Evolutionary conservation across 225 moss, liverwort and hornwort species (phyloP).

Genomic region (Climacium dendroides): DNA sequence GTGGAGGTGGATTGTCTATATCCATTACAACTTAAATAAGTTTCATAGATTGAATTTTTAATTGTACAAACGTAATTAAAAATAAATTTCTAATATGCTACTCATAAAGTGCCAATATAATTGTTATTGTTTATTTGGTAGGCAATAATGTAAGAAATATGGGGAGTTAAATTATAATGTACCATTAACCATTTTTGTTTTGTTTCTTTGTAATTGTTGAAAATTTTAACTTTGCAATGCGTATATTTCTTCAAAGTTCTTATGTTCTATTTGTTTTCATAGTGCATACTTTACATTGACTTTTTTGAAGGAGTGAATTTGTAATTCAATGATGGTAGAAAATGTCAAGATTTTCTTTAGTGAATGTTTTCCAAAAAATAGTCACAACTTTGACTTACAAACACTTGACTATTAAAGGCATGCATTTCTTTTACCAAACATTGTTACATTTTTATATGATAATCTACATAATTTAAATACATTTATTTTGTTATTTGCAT

Average conservation of each 20-base stretch:
- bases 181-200: neutral
- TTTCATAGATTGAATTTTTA: no score
- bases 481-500: neutral
- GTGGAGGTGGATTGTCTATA: conserved; percentile 45
- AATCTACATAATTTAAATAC: neutral
- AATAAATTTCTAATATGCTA: neutral
- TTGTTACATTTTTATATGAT: neutral
- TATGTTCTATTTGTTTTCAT: neutral
- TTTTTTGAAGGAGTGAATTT: no score
- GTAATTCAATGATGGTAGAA: neutral
- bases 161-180: neutral
- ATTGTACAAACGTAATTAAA: neutral
- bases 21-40: neutral
- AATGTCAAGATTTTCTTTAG: neutral
- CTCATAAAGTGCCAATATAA: fast-evolving
- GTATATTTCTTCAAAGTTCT: neutral
- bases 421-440: neutral
- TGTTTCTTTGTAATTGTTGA: neutral
- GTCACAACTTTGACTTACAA: neutral
- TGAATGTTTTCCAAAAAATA: neutral
- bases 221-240: neutral
- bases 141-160: neutral
- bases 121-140: neutral
- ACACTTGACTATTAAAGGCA: neutral
- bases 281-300: neutral